Evolutionary conservation across 192 early-diverging fungal species (phyloP), one percentile per base, ranked within the genome.

Genomic region (Mortierella antarctica): DNA sequence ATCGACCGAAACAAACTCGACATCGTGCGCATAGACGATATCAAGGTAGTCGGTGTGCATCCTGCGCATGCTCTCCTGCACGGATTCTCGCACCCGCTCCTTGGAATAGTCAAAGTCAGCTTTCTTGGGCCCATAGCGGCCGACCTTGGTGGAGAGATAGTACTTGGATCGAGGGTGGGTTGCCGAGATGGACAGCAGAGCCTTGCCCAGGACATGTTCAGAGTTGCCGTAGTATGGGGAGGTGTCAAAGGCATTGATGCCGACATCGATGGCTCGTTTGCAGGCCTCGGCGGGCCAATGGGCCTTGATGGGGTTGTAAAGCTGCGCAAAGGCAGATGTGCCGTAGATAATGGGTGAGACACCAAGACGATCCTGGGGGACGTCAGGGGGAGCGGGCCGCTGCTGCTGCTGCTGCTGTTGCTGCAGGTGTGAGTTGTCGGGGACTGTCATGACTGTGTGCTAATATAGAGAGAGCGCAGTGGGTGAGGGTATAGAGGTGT

Each of bases 151-250:
- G 61, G 88, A 85, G 46, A 93, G 78, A 52, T 88, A 84, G 77
- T 94, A 94, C 12, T 71, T 79, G 2, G 86, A 86, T n/a, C 93
- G 86, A 49, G 92, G 90, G 48, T 85, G 90, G 40, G 89, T 86
- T 4, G 56, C 53, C 9, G 61, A 55, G 49, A 94, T 67, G 11
- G 65, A 49, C 2, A 67, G 55, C 1, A 94, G 74, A 1, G 89
- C 91, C 5, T 88, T 77, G 14, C 93, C 92, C 4, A 94, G 88
- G 44, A 90, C 86, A 11, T 77, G 60, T 74, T 94, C 92, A 62
- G 89, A 91, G 60, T 89, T 76, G 44, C 87, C 87, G 71, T 94
- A 94, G 67, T 92, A 94, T 17, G 92, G 92, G 5, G 90, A 91
- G 3, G 93, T 93, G 44, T 94, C 93, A 49, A 92, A 88, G 23